Conservation (phyloP, 768 basidiomycete genomes). For the Boletus fagicola region DNA sequence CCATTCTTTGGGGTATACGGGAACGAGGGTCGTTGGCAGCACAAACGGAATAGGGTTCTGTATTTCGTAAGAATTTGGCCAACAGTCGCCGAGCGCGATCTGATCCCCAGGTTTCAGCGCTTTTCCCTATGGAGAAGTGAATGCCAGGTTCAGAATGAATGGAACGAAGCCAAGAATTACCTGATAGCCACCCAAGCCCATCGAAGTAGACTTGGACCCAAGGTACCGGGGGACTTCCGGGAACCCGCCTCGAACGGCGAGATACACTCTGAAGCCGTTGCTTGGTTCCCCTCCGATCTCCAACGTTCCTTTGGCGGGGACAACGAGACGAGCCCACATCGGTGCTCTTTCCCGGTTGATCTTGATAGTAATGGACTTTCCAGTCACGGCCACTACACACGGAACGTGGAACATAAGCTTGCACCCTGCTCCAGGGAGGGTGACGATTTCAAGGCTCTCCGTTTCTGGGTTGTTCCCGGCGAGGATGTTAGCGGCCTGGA, state of each 20-base stretch:
- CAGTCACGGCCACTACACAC: conserved; percentile 55
- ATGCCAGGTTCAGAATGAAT: neutral
- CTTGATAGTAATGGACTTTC: conserved; percentile 43
- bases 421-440: conserved; percentile 43
- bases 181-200: conserved; percentile 62
- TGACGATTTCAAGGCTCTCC: conserved; percentile 57
- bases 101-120: conserved; percentile 51
- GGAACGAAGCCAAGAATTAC: conserved; percentile 25
- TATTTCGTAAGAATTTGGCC: conserved; percentile 20
- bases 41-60: neutral
- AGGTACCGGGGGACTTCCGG: conserved; percentile 55
- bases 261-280: conserved; percentile 52
- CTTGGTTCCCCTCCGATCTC: conserved; percentile 33
- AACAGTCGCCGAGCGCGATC: conserved; percentile 39
- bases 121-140: conserved; percentile 42
- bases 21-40: conserved; percentile 36
- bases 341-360: conserved; percentile 38
- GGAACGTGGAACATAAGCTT: conserved; percentile 49
- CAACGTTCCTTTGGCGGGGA: conserved; percentile 46
- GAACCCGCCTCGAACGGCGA: conserved; percentile 60
- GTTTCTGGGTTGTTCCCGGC: conserved; percentile 49
- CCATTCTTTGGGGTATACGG: conserved; percentile 50
- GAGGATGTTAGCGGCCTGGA: conserved; percentile 55
- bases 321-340: conserved; percentile 50
- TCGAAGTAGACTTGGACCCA: conserved; percentile 63